Base-by-base conservation (phyloP, 2,329 filamentous ascomycete genomes). In the Helotiales sp. region DNA sequence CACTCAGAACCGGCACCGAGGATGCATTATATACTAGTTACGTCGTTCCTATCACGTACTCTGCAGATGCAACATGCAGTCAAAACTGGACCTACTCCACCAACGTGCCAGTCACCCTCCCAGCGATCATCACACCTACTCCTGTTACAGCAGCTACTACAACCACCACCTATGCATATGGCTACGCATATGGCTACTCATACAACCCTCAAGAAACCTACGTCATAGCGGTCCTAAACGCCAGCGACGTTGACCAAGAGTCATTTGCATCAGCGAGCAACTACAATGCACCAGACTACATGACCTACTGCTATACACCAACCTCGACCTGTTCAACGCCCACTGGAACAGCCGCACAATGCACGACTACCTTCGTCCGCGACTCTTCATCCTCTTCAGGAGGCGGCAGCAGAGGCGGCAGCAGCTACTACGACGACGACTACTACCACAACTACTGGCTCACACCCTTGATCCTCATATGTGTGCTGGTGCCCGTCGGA, bases 41-140 rank as follows among this genome's bases (percentile, higher is more conserved):
- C 17, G 54, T 67, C 6, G 68, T 71, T 10, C 61, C 68, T 2
- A 55, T 71, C 47, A 72, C 70, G 15, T 72, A 72, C 55, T 61
- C 61, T 6, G 65, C 67, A 7, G 32, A 47, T 11, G 7, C 70
- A 6, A 71, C 67, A 13, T 72, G 70, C 47, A 67, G 54, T n/a
- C 67, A 69, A n/a, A 66, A 65, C 40, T 72, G 69, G 69, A 69
- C 62, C 5, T 69, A 61, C 17, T 63, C 64, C 3, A 71, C 67
- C 15, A 71, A 65, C n/a, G 65, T 72, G 1, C 70, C 70, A 15
- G 54, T 72, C 10, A 50, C 57, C 26, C 57, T 71, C 49, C 70
- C 70, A 1, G 45, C 20, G 8, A 61, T 66, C 17, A 65, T 72
- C 6, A 30, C 45, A 0, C 22, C 68, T 4, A 58, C 58, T 7